Percentiles rank a stretch among this genome's conserved stretches.
phyloP scores from a whole-genome alignment of 345 rosid species.

The Lenwebbia sp. region DNA sequence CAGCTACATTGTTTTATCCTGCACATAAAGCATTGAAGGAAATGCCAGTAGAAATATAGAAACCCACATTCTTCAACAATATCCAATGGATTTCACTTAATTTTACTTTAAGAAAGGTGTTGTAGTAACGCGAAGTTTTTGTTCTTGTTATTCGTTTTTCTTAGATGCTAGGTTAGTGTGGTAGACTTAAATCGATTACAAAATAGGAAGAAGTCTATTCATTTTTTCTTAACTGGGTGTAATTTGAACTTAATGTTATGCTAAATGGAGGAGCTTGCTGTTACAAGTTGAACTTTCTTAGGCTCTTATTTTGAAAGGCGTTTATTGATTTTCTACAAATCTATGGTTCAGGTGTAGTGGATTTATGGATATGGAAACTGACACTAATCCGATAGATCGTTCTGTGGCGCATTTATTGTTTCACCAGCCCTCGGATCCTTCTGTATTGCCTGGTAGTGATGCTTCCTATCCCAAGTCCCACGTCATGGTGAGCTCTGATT shows the following conservation, averaged over 20 bases:
- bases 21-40: no score
- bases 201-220: background rate
- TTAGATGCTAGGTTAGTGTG: background rate
- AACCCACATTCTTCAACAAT: no score
- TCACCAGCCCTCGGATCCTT: constrained; percentile 71
- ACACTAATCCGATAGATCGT: constrained; percentile 90
- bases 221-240: background rate
- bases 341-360: constrained; percentile 37
- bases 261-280: background rate
- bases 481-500: constrained; percentile 26
- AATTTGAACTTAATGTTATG: background rate
- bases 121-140: background rate
- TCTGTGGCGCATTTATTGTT: constrained; percentile 85
- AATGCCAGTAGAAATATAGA: no score
- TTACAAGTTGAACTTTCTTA: background rate
- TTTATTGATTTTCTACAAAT: background rate
- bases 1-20: background rate
- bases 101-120: background rate
- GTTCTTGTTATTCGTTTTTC: background rate
- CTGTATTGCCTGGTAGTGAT: constrained; percentile 24
- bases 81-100: no score
- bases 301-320: background rate
- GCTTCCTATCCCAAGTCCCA: constrained; percentile 29
- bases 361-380: constrained; percentile 72
- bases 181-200: background rate